phyloP scores from a whole-genome alignment of 208 protist species.

The Lotmaria passim region DNA sequence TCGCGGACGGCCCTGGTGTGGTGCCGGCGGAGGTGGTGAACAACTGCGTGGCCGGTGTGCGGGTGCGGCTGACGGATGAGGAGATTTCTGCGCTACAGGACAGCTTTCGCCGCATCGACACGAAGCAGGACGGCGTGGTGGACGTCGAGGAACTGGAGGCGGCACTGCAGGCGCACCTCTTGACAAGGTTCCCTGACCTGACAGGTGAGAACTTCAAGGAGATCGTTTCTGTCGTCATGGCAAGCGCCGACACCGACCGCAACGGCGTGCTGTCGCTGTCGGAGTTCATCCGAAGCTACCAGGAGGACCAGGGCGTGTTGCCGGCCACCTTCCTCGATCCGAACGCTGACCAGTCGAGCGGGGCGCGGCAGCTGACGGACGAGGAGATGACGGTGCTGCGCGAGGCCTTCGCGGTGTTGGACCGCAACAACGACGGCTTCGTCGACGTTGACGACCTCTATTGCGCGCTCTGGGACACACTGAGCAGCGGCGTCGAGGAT shows the following conservation, averaged over 20 bases:
- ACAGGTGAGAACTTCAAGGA: constrained; percentile 66
- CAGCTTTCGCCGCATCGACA: constrained; percentile 74
- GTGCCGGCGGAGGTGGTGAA: constrained; percentile 89
- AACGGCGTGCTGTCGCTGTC: constrained; percentile 78
- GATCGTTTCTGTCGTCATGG: constrained; percentile 78
- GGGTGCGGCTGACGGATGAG: constrained; percentile 79
- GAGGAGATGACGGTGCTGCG: constrained; percentile 68
- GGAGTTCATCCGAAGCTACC: constrained; percentile 88
- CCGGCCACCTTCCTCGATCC: constrained; percentile 76
- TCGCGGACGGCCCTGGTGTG: constrained; percentile 76
- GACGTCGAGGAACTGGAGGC: constrained; percentile 68
- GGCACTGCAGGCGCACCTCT: constrained; percentile 59
- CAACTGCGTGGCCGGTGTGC: constrained; percentile 72
- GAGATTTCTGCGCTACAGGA: constrained; percentile 80
- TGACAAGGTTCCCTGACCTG: constrained; percentile 67
- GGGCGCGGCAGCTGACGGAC: constrained; percentile 52
- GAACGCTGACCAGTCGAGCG: neutral
- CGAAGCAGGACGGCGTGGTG: constrained; percentile 73
- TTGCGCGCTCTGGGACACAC: constrained; percentile 63
- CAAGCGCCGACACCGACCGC: constrained; percentile 67
- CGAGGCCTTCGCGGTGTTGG: constrained; percentile 75
- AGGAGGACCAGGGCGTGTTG: constrained; percentile 87
- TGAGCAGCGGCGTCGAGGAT: constrained; percentile 44
- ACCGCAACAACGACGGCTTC: constrained; percentile 81
- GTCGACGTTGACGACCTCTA: constrained; percentile 73